A percentile compares a stretch with the other conserved stretches of the same genome.
Conservation (phyloP, 306 rosid genomes). For the Begonia loranthoides region DNA sequence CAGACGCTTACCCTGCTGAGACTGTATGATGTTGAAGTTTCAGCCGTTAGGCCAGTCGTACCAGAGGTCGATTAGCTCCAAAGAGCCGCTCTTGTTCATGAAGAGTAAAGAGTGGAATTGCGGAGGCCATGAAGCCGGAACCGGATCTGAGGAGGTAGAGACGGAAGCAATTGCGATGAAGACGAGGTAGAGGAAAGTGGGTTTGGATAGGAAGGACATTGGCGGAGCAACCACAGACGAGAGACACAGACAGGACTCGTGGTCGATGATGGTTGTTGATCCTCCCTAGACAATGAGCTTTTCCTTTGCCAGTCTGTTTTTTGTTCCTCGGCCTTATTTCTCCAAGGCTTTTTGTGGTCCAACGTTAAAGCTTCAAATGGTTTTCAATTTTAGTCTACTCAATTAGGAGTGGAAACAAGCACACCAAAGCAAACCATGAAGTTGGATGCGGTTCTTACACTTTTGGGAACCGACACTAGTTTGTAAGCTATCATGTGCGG, state of each 20-base stretch:
- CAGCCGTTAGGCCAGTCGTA: not conserved
- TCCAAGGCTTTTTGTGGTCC: too few relatives aligned
- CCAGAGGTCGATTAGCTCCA: not conserved
- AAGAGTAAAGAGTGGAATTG: not conserved
- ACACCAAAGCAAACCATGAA: conserved; percentile 80
- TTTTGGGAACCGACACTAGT: too few relatives aligned
- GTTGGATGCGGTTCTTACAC: too few relatives aligned
- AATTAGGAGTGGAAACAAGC: too few relatives aligned
- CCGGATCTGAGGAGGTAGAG: not conserved
- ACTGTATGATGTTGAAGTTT: not conserved
- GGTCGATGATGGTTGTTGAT: not conserved
- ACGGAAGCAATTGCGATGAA: not conserved
- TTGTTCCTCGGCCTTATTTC: too few relatives aligned
- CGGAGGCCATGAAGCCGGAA: not conserved
- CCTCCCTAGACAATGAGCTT: too few relatives aligned
- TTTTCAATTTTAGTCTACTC: too few relatives aligned
- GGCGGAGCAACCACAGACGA: not conserved
- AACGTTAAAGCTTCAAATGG: too few relatives aligned
- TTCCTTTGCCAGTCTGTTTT: too few relatives aligned
- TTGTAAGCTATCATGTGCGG: too few relatives aligned
- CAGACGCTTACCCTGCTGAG: not conserved
- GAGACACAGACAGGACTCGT: not conserved
- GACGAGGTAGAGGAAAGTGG: not conserved
- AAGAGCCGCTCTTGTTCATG: not conserved
- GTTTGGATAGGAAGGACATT: not conserved